phyloP scores from a whole-genome alignment of 371 early-diverging fungal species.

The Zopfochytrium polystomum region DNA sequence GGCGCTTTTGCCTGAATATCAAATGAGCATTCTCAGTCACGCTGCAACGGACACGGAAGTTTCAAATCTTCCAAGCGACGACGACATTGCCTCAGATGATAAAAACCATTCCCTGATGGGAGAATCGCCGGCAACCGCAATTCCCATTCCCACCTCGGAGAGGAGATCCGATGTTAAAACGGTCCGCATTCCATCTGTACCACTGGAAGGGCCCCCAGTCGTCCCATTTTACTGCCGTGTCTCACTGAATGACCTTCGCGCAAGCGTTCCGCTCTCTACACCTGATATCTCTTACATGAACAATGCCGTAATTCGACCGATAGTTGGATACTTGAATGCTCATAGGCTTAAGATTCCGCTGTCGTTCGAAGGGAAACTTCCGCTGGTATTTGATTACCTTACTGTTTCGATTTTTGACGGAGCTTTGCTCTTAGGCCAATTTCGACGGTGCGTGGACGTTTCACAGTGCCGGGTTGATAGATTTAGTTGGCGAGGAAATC shows the following conservation, averaged over 20 bases:
- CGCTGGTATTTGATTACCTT: slow-evolving; percentile 49
- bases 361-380: slow-evolving; percentile 71
- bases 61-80: neutral
- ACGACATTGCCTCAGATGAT: slow-evolving; percentile 2
- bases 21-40: neutral
- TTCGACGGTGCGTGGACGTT: slow-evolving; percentile 93
- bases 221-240: slow-evolving; percentile 57
- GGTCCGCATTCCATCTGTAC: slow-evolving; percentile 6
- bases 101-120: neutral
- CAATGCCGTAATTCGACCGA: slow-evolving; percentile 83
- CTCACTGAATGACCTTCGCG: slow-evolving; percentile 83
- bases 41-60: neutral
- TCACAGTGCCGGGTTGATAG: slow-evolving; percentile 77
- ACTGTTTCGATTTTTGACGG: slow-evolving; percentile 6
- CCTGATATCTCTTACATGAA: slow-evolving; percentile 63
- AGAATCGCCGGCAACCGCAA: neutral
- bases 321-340: slow-evolving; percentile 92
- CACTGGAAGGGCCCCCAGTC: slow-evolving; percentile 6
- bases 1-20: neutral
- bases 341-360: slow-evolving; percentile 83
- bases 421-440: slow-evolving; percentile 52
- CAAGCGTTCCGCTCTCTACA: slow-evolving; percentile 76
- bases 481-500: slow-evolving; percentile 71
- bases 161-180: neutral
- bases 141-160: no score